A percentile compares a stretch with the other conserved stretches of the same genome.
phyloP scores from a whole-genome alignment of 2,329 filamentous ascomycete genomes.

The Amesomyces nigricolor region DNA sequence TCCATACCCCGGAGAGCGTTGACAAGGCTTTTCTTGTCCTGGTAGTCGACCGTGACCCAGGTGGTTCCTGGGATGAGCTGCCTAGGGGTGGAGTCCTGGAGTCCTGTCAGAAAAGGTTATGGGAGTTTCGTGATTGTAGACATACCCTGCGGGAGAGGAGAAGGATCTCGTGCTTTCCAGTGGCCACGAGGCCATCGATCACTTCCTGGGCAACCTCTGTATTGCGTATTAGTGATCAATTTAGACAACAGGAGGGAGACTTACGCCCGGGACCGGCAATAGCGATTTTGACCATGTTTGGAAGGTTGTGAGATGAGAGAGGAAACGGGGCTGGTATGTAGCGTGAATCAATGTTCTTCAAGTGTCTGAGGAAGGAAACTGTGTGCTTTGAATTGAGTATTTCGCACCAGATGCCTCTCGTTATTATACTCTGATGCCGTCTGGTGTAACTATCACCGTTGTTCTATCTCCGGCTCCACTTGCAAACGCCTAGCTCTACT shows the following conservation, averaged over 20 bases:
- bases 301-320: too few relatives aligned
- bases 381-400: too few relatives aligned
- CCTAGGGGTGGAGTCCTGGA: slow-evolving; percentile 11
- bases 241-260: background rate
- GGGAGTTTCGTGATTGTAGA: too few relatives aligned
- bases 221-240: background rate
- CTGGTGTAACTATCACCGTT: too few relatives aligned
- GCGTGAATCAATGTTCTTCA: too few relatives aligned
- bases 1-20: slow-evolving; percentile 23
- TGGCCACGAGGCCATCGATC: slow-evolving; percentile 16
- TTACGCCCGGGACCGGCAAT: slow-evolving; percentile 15
- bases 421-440: too few relatives aligned
- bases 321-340: too few relatives aligned
- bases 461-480: too few relatives aligned
- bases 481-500: too few relatives aligned
- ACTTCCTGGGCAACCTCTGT: slow-evolving; percentile 15
- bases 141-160: slow-evolving; percentile 16
- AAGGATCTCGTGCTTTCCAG: slow-evolving; percentile 16
- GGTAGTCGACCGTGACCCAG: slow-evolving; percentile 21
- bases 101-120: background rate
- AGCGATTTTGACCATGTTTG: slow-evolving; percentile 17
- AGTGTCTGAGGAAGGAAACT: too few relatives aligned
- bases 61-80: slow-evolving; percentile 10
- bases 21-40: slow-evolving; percentile 18
- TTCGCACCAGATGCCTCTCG: too few relatives aligned